Evolutionary conservation across 345 rosid species (phyloP).

Genomic region (Brassica carinata): DNA sequence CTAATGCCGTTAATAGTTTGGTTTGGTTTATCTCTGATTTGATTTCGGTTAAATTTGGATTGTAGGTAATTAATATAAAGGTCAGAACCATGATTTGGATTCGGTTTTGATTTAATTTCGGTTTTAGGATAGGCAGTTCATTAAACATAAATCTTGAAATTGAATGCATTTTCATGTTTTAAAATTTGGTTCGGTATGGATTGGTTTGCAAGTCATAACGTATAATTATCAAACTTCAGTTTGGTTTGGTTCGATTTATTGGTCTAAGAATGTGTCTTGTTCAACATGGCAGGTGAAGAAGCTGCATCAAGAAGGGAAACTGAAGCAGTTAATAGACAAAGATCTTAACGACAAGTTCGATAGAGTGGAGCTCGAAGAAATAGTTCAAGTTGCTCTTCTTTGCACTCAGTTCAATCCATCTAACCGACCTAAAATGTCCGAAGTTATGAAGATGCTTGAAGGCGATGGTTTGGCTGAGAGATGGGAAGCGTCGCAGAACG

Average conservation of each 20-base stretch:
- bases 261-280: not conserved
- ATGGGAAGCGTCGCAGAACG: conserved; percentile 74
- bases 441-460: conserved; percentile 81
- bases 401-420: conserved; percentile 75
- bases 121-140: not conserved
- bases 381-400: conserved; percentile 78
- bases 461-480: conserved; percentile 83
- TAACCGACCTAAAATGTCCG: conserved; percentile 77
- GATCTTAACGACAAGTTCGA: conserved; percentile 65
- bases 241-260: not conserved
- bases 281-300: conserved; percentile 74
- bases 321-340: conserved; percentile 72
- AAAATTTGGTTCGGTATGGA: not conserved
- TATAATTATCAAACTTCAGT: not conserved
- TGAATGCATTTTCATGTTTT: too few relatives aligned
- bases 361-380: conserved; percentile 72
- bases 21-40: not conserved
- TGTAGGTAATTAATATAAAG: too few relatives aligned
- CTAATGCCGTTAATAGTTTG: not conserved
- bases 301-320: conserved; percentile 81
- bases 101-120: not conserved
- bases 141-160: not conserved
- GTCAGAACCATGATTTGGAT: not conserved
- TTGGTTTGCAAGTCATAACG: not conserved
- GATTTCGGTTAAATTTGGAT: not conserved